Base-by-base conservation (phyloP, 768 basidiomycete species). In the Leccinum fibrillosum region DNA sequence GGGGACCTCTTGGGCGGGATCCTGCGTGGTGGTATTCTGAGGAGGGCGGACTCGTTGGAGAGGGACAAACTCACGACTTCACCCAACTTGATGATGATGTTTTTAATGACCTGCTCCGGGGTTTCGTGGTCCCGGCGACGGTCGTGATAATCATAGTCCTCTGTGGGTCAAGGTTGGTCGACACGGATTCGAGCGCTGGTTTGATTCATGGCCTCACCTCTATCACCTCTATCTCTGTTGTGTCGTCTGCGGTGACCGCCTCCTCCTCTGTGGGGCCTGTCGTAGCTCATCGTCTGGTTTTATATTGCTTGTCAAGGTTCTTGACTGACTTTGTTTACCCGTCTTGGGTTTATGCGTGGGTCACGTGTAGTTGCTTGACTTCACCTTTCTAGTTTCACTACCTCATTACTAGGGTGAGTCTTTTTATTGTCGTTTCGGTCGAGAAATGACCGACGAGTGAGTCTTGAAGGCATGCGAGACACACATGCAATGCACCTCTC, bases 401-500 rank as follows among this genome's bases (percentile, higher is more conserved):
- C 30, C 4, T 32, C 30, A 11, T 4, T 11, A 32, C 30, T 32
- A 32, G 30, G 30, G 67, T 76, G 50, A 58, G 66, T 57, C 45
- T 42, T 42, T 42, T 30, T n/a, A 32, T 17, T 9, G 21, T 19
- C 7, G 10, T 44, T 1, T 17, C 26, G 17, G 39, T 45, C 26
- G 30, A 28, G 39, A 44, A 25, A 51, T 21, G 30, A n/a, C 63
- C 37, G 49, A 53, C 48, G 45, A 34, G 32, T 19, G 15, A 28
- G 47, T 39, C 17, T 19, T 17, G 26, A 58, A 82, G 85, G 78
- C 67, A 87, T 86, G 85, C 81, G 68, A 81, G 68, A 72, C 81
- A 77, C 82, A 77, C 82, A 89, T 89, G 88, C 85, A 77, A 88
- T 86, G 86, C 80, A 80, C 75, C 73, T 81, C 82, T 78, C 83